Evolutionary conservation across 2,329 filamentous ascomycete species (phyloP).

Genomic region (Amesomyces nigricolor): DNA sequence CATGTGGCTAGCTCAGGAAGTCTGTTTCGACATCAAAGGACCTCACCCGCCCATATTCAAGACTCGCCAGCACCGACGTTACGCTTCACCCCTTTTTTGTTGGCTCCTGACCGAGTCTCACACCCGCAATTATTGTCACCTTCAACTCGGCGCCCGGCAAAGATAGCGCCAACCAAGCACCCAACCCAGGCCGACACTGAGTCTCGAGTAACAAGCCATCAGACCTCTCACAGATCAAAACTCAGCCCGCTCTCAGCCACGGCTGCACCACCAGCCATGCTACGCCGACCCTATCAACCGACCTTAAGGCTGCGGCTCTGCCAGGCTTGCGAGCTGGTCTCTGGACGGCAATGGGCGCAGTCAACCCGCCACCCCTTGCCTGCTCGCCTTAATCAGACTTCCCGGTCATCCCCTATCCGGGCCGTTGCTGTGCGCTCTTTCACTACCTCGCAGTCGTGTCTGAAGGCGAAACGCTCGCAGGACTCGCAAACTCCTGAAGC

Average conservation of each 20-base stretch:
- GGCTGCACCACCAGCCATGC: slow-evolving; percentile 8
- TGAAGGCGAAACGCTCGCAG: slow-evolving; percentile 18
- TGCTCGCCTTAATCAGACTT: slow-evolving; percentile 16
- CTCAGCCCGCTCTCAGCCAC: background rate
- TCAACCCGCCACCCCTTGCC: slow-evolving; percentile 24
- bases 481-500: slow-evolving; percentile 5
- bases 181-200: too few species aligned
- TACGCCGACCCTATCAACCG: slow-evolving; percentile 18
- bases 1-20: slow-evolving; percentile 13
- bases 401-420: slow-evolving; percentile 10
- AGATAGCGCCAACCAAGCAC: background rate
- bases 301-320: slow-evolving; percentile 17
- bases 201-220: too few species aligned
- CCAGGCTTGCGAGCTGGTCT: slow-evolving; percentile 30
- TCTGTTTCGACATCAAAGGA: slow-evolving; percentile 24
- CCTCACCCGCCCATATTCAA: background rate
- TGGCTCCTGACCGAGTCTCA: background rate
- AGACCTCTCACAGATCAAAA: background rate
- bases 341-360: slow-evolving; percentile 22
- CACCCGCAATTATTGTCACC: background rate
- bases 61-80: background rate
- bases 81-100: too few species aligned
- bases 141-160: too few species aligned
- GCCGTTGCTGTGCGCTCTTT: slow-evolving; percentile 19
- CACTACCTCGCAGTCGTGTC: slow-evolving; percentile 19